Conservation (phyloP, 495 filamentous ascomycete genomes). For the Hypoxylon fragiforme region DNA sequence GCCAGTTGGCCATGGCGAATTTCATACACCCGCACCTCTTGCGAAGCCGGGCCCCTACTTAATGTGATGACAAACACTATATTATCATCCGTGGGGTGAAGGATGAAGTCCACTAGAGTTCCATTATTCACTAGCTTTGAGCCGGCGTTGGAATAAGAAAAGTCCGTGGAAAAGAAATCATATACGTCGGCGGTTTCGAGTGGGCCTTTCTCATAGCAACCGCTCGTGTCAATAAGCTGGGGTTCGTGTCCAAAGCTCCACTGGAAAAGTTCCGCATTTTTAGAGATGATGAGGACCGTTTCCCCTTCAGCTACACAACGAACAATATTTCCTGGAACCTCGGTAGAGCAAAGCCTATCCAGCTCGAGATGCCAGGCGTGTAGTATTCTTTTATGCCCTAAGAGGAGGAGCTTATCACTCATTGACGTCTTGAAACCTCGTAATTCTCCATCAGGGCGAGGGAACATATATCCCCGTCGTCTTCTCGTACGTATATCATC, state of each 20-base stretch:
- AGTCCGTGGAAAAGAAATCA: slow-evolving; percentile 18
- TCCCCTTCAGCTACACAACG: slow-evolving; percentile 35
- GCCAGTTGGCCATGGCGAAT: slow-evolving; percentile 26
- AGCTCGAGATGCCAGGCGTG: slow-evolving; percentile 38
- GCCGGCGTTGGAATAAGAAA: slow-evolving; percentile 10
- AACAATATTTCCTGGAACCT: slow-evolving; percentile 30
- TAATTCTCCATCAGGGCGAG: slow-evolving; percentile 12
- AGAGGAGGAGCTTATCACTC: slow-evolving; percentile 33
- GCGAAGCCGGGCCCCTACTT: slow-evolving; percentile 15
- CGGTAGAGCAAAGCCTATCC: slow-evolving; percentile 22
- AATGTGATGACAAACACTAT: slow-evolving; percentile 34
- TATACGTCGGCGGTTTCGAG: slow-evolving; percentile 6
- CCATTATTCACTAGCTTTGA: slow-evolving; percentile 25
- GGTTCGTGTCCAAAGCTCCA: slow-evolving; percentile 32
- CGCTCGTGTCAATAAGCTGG: slow-evolving; percentile 18
- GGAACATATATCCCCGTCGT: slow-evolving; percentile 33
- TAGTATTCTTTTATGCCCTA: slow-evolving; percentile 27
- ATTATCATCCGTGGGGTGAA: slow-evolving; percentile 30
- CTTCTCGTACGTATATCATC: slow-evolving; percentile 37
- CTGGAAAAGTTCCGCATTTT: slow-evolving; percentile 31
- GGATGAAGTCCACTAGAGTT: slow-evolving; percentile 34
- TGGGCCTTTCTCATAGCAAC: slow-evolving; percentile 9
- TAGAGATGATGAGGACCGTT: slow-evolving; percentile 29
- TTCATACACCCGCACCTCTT: slow-evolving; percentile 25
- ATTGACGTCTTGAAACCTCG: slow-evolving; percentile 36